Percentiles rank a stretch among this genome's conserved stretches.
These are phyloP conservation scores for Calocybe cyanea DNA, from an alignment of 768 basidiomycete species.

Conservation along the genomic window DNA sequence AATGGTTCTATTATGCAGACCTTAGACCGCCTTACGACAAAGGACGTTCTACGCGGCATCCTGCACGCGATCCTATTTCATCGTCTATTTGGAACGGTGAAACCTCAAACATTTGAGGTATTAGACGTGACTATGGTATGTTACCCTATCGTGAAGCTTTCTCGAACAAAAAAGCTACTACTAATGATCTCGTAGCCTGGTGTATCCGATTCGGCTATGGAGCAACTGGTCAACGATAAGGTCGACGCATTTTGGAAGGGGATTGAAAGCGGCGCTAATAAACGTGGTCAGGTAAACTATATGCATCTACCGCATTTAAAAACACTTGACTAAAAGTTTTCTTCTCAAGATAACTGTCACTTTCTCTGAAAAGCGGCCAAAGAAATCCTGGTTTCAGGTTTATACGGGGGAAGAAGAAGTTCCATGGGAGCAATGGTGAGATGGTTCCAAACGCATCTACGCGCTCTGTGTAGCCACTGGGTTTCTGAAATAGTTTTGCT, in stretches of 20 bases:
- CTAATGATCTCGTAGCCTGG: slow-evolving; percentile 50
- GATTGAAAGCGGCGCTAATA: slow-evolving; percentile 58
- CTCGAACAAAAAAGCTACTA: not conserved
- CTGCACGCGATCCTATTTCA: slow-evolving; percentile 85
- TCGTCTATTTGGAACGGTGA: slow-evolving; percentile 75
- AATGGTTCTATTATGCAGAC: slow-evolving; percentile 17
- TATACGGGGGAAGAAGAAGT: slow-evolving; percentile 77
- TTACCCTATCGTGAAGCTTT: not conserved
- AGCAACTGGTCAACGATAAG: slow-evolving; percentile 68
- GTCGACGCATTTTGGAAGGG: slow-evolving; percentile 78
- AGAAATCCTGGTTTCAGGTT: slow-evolving; percentile 76
- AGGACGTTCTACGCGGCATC: slow-evolving; percentile 71
- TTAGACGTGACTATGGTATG: slow-evolving; percentile 82
- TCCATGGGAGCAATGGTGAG: slow-evolving; percentile 83
- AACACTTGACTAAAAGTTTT: not conserved
- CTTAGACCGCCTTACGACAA: slow-evolving; percentile 66
- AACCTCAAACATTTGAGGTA: slow-evolving; percentile 73
- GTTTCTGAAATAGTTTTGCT: not conserved
- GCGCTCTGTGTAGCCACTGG: not conserved
- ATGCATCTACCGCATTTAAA: not conserved
- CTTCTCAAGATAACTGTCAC: slow-evolving; percentile 59
- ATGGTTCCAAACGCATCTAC: slow-evolving; percentile 10
- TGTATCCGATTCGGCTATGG: slow-evolving; percentile 69
- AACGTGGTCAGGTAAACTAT: slow-evolving; percentile 62
- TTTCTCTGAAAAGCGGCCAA: slow-evolving; percentile 72